Percentiles rank a stretch among this genome's conserved stretches.
phyloP scores from a whole-genome alignment of 2,329 filamentous ascomycete species.

The Epichloe coenophiala region DNA sequence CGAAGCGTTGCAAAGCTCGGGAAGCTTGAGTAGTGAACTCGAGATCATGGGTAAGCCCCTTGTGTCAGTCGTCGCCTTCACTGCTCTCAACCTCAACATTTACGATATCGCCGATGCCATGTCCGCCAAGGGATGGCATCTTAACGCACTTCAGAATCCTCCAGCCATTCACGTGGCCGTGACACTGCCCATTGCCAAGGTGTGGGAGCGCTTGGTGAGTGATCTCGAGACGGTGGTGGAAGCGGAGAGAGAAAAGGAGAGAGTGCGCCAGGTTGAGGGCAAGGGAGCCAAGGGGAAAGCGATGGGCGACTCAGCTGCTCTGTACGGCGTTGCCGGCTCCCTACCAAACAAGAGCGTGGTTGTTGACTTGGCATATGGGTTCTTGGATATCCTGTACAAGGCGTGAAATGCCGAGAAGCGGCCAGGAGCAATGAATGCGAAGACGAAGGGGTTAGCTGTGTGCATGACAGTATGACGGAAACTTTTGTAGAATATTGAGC shows the following conservation, averaged over 20 bases:
- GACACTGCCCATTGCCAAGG: slow-evolving; percentile 71
- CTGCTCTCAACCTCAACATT: slow-evolving; percentile 69
- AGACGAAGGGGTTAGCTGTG: neutral
- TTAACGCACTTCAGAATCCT: slow-evolving; percentile 86
- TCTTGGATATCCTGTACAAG: slow-evolving; percentile 88
- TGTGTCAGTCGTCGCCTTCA: slow-evolving; percentile 83
- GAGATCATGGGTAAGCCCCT: slow-evolving; percentile 72
- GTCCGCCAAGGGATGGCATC: slow-evolving; percentile 76
- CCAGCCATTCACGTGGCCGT: slow-evolving; percentile 90
- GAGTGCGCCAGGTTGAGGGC: slow-evolving; percentile 56
- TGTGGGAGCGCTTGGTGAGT: slow-evolving; percentile 62
- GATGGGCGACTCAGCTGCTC: slow-evolving; percentile 66
- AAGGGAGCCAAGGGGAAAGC: slow-evolving; percentile 52
- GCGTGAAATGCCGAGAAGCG: slow-evolving; percentile 34
- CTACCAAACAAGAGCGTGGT: slow-evolving; percentile 94
- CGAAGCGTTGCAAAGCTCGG: slow-evolving; percentile 55
- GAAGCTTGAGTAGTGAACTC: slow-evolving; percentile 57
- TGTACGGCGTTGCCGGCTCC: slow-evolving; percentile 92
- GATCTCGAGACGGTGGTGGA: slow-evolving; percentile 58
- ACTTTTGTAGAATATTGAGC: neutral
- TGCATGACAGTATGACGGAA: neutral
- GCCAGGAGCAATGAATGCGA: neutral
- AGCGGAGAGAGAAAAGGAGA: slow-evolving; percentile 69
- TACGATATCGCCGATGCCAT: slow-evolving; percentile 92
- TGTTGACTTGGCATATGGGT: slow-evolving; percentile 76